Evolutionary conservation across 106 monocot genomes (phyloP).

Genomic region (Platanthera guangdongensis): DNA sequence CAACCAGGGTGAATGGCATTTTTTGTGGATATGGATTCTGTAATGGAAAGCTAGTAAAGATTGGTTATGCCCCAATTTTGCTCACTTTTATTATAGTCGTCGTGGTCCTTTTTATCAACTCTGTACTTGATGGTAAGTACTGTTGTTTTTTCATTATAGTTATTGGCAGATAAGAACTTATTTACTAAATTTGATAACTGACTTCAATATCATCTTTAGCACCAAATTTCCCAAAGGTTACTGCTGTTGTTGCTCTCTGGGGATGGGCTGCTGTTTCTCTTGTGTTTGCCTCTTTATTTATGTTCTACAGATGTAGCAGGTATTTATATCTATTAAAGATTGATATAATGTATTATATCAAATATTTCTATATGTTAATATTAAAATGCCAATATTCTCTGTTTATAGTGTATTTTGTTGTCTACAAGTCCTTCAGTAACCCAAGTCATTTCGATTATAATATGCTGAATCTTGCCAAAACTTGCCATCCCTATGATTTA

Average conservation of each 20-base stretch:
- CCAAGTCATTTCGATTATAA: background rate
- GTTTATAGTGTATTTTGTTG: background rate
- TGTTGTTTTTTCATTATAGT: conserved; percentile 11
- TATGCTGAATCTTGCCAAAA: background rate
- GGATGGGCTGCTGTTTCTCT: conserved; percentile 67
- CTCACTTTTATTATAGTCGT: conserved; percentile 34
- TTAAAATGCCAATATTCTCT: background rate
- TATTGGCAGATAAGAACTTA: background rate
- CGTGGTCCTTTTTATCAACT: conserved; percentile 68
- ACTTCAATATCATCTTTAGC: conserved; percentile 26
- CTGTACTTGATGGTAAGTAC: conserved; percentile 61
- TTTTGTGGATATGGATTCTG: conserved; percentile 39
- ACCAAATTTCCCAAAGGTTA: conserved; percentile 71
- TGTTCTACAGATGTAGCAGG: conserved; percentile 95
- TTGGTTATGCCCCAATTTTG: conserved; percentile 80
- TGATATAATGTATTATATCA: background rate
- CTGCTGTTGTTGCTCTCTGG: conserved; percentile 79
- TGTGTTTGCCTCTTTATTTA: conserved; percentile 51
- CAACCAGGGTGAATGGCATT: conserved; percentile 31
- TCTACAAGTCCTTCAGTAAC: background rate
- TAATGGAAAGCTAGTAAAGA: conserved; percentile 34
- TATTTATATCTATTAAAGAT: conserved; percentile 14
- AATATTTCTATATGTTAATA: background rate
- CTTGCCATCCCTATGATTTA: background rate
- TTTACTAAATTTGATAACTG: background rate